phyloP scores from a whole-genome alignment of 1,284 basidiomycete genomes.

The Malassezia brasiliensis region DNA sequence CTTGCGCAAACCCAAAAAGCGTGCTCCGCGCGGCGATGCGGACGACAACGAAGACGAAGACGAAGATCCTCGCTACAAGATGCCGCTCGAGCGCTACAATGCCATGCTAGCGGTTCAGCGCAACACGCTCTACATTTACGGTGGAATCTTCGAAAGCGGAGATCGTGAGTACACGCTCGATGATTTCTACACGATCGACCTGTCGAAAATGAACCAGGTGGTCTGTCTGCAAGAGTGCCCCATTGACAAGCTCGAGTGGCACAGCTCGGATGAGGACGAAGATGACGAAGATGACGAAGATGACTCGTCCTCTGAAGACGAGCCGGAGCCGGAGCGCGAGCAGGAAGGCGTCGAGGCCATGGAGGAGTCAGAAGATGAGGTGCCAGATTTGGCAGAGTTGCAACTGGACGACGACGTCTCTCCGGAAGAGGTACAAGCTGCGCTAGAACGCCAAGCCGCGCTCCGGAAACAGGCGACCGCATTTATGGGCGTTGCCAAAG shows the following conservation, averaged over 20 bases:
- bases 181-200: slow-evolving; percentile 46
- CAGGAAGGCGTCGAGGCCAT: slow-evolving; percentile 11
- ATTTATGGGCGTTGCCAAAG: slow-evolving; percentile 67
- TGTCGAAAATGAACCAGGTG: slow-evolving; percentile 43
- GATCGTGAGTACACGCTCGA: slow-evolving; percentile 46
- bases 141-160: slow-evolving; percentile 43
- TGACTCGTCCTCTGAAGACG: slow-evolving; percentile 20
- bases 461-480: slow-evolving; percentile 59
- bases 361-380: slow-evolving; percentile 10
- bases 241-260: slow-evolving; percentile 45
- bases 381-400: slow-evolving; percentile 4
- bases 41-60: slow-evolving; percentile 23
- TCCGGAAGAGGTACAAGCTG: slow-evolving; percentile 23
- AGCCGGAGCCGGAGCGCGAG: slow-evolving; percentile 28
- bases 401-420: slow-evolving; percentile 10
- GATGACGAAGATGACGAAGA: slow-evolving; percentile 22
- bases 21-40: slow-evolving; percentile 45
- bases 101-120: slow-evolving; percentile 77
- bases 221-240: slow-evolving; percentile 40
- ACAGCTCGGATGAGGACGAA: slow-evolving; percentile 36
- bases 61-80: slow-evolving; percentile 55
- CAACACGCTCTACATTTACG: slow-evolving; percentile 56
- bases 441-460: slow-evolving; percentile 50
- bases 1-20: slow-evolving; percentile 55
- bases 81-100: slow-evolving; percentile 75